Conservation (phyloP, 176 grass and related monocot species). For the Ananas comosus region DNA sequence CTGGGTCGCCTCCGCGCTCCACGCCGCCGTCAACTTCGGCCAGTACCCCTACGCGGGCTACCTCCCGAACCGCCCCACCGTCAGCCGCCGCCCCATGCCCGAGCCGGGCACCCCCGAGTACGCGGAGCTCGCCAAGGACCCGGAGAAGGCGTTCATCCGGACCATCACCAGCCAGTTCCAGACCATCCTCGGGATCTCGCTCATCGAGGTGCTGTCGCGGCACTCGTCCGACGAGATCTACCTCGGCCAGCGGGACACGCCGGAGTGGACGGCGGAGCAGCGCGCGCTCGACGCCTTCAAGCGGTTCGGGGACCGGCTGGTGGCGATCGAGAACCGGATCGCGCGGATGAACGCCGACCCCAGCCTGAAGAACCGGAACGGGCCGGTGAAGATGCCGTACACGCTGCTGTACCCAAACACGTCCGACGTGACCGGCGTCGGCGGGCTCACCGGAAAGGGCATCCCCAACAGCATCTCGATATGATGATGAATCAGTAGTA, state of each 20-base stretch:
- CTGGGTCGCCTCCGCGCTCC: slow-evolving; percentile 74
- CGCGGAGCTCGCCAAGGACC: slow-evolving; percentile 34
- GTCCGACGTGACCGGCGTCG: slow-evolving; percentile 27
- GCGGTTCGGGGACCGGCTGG: slow-evolving; percentile 32
- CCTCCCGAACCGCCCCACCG: slow-evolving; percentile 62
- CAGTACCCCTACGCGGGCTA: slow-evolving; percentile 77
- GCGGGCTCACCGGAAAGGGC: slow-evolving; percentile 47
- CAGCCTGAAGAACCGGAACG: slow-evolving; percentile 40
- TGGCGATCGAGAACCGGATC: slow-evolving; percentile 41
- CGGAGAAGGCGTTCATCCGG: slow-evolving; percentile 47
- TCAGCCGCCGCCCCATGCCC: slow-evolving; percentile 62
- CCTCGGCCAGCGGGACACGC: slow-evolving; percentile 60
- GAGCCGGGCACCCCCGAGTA: slow-evolving; percentile 34
- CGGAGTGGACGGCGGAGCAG: slow-evolving; percentile 50
- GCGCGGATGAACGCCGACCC: slow-evolving; percentile 28
- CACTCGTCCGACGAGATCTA: slow-evolving; percentile 80
- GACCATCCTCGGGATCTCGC: slow-evolving; percentile 68
- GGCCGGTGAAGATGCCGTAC: slow-evolving; percentile 51
- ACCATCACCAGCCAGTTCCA: slow-evolving; percentile 77
- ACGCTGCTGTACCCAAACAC: slow-evolving; percentile 75
- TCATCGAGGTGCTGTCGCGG: slow-evolving; percentile 57
- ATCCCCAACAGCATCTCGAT: slow-evolving; percentile 84
- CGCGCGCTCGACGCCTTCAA: slow-evolving; percentile 35
- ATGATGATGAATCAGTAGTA: slow-evolving; percentile 16
- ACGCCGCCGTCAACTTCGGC: slow-evolving; percentile 85